Conservation (phyloP, 2,329 filamentous ascomycete genomes). For the Fusarium subglutinans region DNA sequence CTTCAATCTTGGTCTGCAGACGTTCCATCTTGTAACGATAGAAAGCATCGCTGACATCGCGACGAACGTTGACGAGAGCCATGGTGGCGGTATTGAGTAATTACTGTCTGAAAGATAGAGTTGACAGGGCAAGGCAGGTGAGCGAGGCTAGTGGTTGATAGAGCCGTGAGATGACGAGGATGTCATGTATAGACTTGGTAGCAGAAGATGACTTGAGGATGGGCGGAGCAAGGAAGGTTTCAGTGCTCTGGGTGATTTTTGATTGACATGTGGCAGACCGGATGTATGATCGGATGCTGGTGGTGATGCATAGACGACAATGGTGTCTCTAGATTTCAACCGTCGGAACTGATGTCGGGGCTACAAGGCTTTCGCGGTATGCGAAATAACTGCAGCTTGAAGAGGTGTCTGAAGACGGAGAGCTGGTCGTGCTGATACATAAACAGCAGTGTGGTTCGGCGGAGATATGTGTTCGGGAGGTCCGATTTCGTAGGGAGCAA, state of each 20-base stretch:
- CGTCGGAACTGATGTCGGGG: constrained; percentile 89
- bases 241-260: constrained; percentile 64
- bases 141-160: constrained; percentile 30
- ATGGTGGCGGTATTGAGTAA: constrained; percentile 69
- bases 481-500: constrained; percentile 33
- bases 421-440: constrained; percentile 97
- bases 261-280: constrained; percentile 66
- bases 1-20: constrained; percentile 98
- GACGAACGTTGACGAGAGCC: constrained; percentile 98
- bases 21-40: constrained; percentile 99
- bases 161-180: constrained; percentile 41
- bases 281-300: constrained; percentile 57
- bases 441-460: constrained; percentile 69
- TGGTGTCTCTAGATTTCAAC: constrained; percentile 69
- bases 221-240: constrained; percentile 57
- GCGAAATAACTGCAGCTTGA: constrained; percentile 97
- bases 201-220: constrained; percentile 48
- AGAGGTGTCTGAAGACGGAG: constrained; percentile 94
- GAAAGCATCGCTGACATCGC: constrained; percentile 97
- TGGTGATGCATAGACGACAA: constrained; percentile 67
- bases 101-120: constrained; percentile 29
- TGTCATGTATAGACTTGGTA: constrained; percentile 52
- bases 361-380: constrained; percentile 94
- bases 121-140: constrained; percentile 26
- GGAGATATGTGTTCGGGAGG: constrained; percentile 44